A percentile compares a stretch with the other conserved stretches of the same genome.
These are phyloP conservation scores for Chamaecyparis obtusa DNA, from an alignment of 75 land plant species.

Conservation along the genomic window DNA sequence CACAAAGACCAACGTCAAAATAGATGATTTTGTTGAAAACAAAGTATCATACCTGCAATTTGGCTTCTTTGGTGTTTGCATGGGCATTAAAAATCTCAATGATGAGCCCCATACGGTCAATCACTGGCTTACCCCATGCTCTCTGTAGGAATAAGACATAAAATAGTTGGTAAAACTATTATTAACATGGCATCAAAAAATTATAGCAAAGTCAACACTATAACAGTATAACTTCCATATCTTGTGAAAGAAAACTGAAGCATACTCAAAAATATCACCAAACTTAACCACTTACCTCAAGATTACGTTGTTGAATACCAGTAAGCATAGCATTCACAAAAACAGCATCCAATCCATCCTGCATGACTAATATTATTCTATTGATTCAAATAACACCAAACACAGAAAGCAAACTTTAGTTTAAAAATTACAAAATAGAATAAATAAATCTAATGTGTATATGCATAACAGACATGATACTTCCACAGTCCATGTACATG, in stretches of 20 bases:
- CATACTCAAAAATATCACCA: not conserved
- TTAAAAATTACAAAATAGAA: not conserved
- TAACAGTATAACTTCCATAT: not conserved
- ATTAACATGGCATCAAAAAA: not conserved
- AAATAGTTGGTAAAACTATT: not conserved
- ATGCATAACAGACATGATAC: not conserved
- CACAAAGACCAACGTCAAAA: not conserved
- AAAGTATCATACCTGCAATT: constrained; percentile 66
- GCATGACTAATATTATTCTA: constrained; percentile 12
- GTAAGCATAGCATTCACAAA: constrained; percentile 91
- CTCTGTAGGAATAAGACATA: constrained; percentile 34
- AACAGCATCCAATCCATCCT: constrained; percentile 78
- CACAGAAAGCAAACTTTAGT: not conserved
- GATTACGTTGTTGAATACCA: constrained; percentile 89
- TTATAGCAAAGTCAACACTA: not conserved
- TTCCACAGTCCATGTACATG: too few species aligned
- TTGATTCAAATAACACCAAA: not conserved
- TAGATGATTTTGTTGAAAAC: not conserved
- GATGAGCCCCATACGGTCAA: constrained; percentile 95
- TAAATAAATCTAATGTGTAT: not conserved
- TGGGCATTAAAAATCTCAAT: constrained; percentile 98
- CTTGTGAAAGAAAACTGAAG: not conserved
- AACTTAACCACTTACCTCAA: constrained; percentile 62
- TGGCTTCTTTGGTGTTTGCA: constrained; percentile 95
- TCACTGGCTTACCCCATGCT: constrained; percentile 86